A percentile compares a stretch with the other conserved stretches of the same genome.
Conservation (phyloP, 495 filamentous ascomycete genomes). For the Daldinia bambusicola region DNA sequence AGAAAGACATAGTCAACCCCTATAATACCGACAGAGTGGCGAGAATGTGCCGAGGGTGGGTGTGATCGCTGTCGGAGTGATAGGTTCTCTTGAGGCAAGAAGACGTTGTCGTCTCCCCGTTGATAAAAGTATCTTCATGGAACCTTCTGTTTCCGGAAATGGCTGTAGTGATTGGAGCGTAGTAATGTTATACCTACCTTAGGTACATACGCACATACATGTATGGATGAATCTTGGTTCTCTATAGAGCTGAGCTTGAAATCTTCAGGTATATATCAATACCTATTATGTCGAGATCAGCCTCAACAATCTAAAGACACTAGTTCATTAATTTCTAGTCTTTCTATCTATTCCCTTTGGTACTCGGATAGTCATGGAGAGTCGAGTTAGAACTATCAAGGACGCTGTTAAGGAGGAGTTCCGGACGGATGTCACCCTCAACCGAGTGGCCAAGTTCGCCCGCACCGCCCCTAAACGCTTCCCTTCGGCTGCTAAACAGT, state of each 20-base stretch:
- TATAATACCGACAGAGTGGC: conserved; percentile 40
- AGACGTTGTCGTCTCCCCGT: conserved; percentile 12
- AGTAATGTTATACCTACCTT: neutral
- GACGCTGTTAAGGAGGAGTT: conserved; percentile 49
- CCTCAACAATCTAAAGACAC: conserved; percentile 5
- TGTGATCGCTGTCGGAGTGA: conserved; percentile 36
- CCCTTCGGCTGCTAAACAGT: conserved; percentile 54
- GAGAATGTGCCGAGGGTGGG: conserved; percentile 44
- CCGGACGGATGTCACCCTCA: conserved; percentile 52
- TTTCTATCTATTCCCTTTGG: neutral
- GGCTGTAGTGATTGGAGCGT: neutral
- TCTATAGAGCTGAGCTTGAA: conserved; percentile 26
- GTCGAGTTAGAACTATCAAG: conserved; percentile 31
- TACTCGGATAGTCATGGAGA: conserved; percentile 24
- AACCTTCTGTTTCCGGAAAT: conserved; percentile 44
- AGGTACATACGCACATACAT: too few species aligned
- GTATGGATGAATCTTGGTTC: neutral
- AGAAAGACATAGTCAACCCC: neutral
- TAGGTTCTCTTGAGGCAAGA: conserved; percentile 27
- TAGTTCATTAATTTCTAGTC: neutral
- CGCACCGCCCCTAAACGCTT: conserved; percentile 46
- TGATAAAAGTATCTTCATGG: conserved; percentile 22
- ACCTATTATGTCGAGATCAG: conserved; percentile 23
- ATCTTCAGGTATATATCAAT: conserved; percentile 33
- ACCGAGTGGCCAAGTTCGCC: conserved; percentile 47